Base-by-base conservation (phyloP, 768 basidiomycete species). In the Termitomyces sp. region DNA sequence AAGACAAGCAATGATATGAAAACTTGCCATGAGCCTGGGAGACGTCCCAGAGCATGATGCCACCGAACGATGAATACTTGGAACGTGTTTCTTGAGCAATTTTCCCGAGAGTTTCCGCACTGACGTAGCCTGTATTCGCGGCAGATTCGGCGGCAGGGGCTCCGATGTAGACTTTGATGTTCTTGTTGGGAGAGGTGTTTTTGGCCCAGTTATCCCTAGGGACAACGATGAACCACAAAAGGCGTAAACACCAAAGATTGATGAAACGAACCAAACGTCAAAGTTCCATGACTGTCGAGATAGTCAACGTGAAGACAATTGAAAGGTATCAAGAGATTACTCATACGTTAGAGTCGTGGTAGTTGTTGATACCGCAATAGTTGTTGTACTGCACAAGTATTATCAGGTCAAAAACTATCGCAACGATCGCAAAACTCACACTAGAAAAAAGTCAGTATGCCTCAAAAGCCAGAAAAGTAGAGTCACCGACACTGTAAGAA, bases 121-220 rank as follows among this genome's bases (percentile, higher is more conserved):
- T 68, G 34, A 83, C 80, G 66, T 82, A 86, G 20, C 85, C 85
- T 10, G 76, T 73, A 3, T 81, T 80, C 9, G 84, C 82, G 5
- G 85, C 84, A 10, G 76, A 68, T 18, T 70, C 66, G 1, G 83
- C 77, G 1, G 81, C 86, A 3, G 86, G 84, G 26, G 81, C 84
- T 36, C 84, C 85, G 53, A 88, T 80, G 68, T 80, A 87, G 22
- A 87, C 72, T 67, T 85, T 85, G 46, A 86, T 79, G 60, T 83
- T 77, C 55, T 71, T 74, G 71, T 85, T 87, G 0, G 79, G 77
- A 49, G 83, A 84, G 1, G 72, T 71, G 7, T 72, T 79, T 56
- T 79, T 78, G 16, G 86, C 85, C 85, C 85, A 87, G 65, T 76
- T 74, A 61, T 86, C 84, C 86, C 85, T 84, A 46, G 9, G 57